phyloP scores from a whole-genome alignment of 306 rosid genomes.

The Gillenia trifoliata region DNA sequence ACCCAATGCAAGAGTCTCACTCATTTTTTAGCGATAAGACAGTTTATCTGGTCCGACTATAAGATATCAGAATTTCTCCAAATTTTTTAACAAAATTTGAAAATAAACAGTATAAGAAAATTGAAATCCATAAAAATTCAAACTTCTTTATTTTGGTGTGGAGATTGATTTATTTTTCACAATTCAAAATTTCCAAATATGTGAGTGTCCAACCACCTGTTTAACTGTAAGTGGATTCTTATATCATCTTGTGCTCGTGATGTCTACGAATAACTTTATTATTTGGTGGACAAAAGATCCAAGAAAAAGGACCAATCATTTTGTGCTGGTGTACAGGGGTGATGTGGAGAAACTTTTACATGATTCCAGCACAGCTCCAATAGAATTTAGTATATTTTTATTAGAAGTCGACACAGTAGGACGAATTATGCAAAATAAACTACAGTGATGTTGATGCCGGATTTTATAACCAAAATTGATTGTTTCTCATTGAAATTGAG shows the following conservation, averaged over 20 bases:
- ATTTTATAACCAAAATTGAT: background rate
- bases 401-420: accelerated
- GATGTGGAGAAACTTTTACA: background rate
- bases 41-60: too few relatives aligned
- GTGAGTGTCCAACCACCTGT: background rate
- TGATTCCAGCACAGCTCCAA: background rate
- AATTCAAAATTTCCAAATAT: background rate
- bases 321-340: background rate
- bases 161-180: background rate
- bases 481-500: background rate
- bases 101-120: background rate
- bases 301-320: background rate
- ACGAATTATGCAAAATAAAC: background rate
- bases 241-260: background rate
- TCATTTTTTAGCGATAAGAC: too few relatives aligned
- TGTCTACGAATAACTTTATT: background rate
- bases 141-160: background rate
- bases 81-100: background rate
- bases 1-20: too few relatives aligned
- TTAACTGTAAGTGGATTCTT: background rate
- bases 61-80: accelerated
- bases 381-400: background rate
- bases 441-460: background rate
- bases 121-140: background rate
- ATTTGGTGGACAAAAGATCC: background rate